Percentiles rank a stretch among this genome's conserved stretches.
These are phyloP conservation scores for Melampsora americana DNA, from an alignment of 1,284 basidiomycete genomes.

Conservation along the genomic window DNA sequence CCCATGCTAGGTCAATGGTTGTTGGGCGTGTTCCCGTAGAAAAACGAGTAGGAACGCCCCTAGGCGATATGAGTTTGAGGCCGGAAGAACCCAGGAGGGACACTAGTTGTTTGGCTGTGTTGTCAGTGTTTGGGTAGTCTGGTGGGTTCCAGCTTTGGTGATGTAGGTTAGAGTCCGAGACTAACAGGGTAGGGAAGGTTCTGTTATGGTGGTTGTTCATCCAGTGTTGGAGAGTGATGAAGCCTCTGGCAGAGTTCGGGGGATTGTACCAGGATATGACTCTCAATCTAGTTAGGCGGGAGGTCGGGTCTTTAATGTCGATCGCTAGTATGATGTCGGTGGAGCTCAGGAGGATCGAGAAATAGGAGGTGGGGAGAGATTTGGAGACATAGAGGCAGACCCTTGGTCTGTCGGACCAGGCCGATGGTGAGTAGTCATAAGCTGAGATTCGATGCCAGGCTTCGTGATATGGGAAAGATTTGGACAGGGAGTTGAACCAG, in stretches of 20 bases:
- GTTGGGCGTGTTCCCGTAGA: not conserved
- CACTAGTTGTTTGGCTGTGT: not conserved
- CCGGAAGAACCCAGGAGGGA: not conserved
- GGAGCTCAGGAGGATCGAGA: too few relatives aligned
- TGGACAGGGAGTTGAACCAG: slow-evolving; percentile 4
- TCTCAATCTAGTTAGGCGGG: too few relatives aligned
- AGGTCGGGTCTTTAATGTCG: too few relatives aligned
- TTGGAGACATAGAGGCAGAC: too few relatives aligned
- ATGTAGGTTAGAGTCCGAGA: slow-evolving; percentile 20
- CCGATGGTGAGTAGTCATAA: too few relatives aligned
- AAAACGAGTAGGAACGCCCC: slow-evolving; percentile 4
- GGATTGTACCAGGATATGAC: too few relatives aligned
- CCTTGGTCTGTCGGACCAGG: too few relatives aligned
- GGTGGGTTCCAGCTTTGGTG: slow-evolving; percentile 7
- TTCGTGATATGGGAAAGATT: not conserved
- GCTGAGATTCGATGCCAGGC: not conserved
- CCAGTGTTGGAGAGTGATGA: not conserved
- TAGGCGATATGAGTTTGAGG: slow-evolving; percentile 12
- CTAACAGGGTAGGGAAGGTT: not conserved
- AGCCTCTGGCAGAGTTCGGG: too few relatives aligned
- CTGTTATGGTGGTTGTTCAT: not conserved
- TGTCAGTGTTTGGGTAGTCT: not conserved
- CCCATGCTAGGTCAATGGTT: not conserved
- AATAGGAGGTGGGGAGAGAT: too few relatives aligned
- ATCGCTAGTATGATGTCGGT: too few relatives aligned